Percentiles rank a stretch among this genome's conserved stretches.
Conservation (phyloP, 2,329 filamentous ascomycete genomes). For the Onygenales sp. region DNA sequence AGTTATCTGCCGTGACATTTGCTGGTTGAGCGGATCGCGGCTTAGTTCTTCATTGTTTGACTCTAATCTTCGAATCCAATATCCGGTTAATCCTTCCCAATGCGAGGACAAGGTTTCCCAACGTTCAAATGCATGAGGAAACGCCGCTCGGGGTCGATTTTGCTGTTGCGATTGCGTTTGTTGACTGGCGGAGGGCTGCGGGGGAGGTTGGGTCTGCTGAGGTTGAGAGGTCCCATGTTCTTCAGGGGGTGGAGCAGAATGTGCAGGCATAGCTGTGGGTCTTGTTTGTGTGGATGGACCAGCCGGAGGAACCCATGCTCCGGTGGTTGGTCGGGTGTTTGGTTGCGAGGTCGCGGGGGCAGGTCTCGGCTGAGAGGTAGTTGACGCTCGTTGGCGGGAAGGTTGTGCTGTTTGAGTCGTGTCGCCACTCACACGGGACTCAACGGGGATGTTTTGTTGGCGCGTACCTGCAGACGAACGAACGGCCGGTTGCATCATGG, state of each 20-base stretch:
- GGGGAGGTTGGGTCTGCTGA: background rate
- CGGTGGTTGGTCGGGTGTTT: background rate
- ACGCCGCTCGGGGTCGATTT: constrained; percentile 49
- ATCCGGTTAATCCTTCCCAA: constrained; percentile 94
- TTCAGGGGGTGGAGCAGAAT: constrained; percentile 1
- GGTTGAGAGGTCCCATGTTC: constrained; percentile 1
- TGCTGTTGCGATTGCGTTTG: constrained; percentile 8
- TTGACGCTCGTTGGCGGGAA: constrained; percentile 5
- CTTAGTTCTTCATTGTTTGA: constrained; percentile 80
- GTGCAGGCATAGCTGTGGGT: background rate
- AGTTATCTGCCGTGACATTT: constrained; percentile 87
- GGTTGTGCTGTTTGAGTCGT: constrained; percentile 5
- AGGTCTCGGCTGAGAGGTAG: constrained; percentile 9
- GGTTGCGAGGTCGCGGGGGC: constrained; percentile 1
- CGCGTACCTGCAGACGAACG: background rate
- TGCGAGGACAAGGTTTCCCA: constrained; percentile 97
- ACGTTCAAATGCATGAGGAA: constrained; percentile 93
- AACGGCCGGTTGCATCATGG: background rate
- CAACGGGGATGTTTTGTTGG: background rate
- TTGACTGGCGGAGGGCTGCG: background rate
- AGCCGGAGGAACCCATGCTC: constrained; percentile 1
- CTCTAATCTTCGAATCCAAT: constrained; percentile 91
- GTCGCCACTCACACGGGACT: constrained; percentile 1
- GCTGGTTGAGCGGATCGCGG: constrained; percentile 71
- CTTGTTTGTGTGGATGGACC: constrained; percentile 4